These are phyloP conservation scores for Pestalotiopsis sp. DNA, from an alignment of 2,329 filamentous ascomycete species.

Conservation along the genomic window DNA sequence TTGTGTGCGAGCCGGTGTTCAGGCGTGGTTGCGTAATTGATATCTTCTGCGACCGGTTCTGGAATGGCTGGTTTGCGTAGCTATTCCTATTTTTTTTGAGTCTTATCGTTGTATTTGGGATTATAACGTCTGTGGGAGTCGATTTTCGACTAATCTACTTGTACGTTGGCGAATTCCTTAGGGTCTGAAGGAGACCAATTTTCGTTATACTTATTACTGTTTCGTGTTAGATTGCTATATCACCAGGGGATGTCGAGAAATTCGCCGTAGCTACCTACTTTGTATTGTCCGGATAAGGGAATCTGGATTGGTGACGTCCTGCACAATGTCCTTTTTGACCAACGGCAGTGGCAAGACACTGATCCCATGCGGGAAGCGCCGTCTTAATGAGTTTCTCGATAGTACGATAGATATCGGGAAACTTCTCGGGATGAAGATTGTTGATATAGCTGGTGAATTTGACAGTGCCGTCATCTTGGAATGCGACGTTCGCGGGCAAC, in stretches of 20 bases:
- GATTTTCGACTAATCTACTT: constrained; percentile 10
- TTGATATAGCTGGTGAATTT: constrained; percentile 48
- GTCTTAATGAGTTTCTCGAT: constrained; percentile 38
- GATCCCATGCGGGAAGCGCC: constrained; percentile 45
- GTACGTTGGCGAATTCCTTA: constrained; percentile 32
- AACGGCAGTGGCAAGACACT: constrained; percentile 18
- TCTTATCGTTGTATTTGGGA: constrained; percentile 17
- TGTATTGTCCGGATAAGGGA: background rate
- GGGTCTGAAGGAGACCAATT: constrained; percentile 21
- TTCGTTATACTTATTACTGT: constrained; percentile 16
- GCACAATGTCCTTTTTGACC: background rate
- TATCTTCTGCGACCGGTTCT: background rate
- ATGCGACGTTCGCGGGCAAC: constrained; percentile 42
- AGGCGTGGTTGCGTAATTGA: constrained; percentile 18
- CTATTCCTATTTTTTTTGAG: constrained; percentile 20
- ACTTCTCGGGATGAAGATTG: constrained; percentile 41
- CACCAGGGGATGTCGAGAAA: background rate
- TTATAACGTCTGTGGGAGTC: background rate
- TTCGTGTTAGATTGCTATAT: background rate
- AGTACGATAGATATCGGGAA: constrained; percentile 34
- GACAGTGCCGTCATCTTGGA: constrained; percentile 26
- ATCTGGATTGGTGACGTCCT: background rate
- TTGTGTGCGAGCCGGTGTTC: constrained; percentile 23
- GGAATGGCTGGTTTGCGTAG: background rate
- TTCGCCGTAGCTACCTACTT: background rate